Base-by-base conservation (phyloP, 208 protist species). In the Leishmania tarentolae region DNA sequence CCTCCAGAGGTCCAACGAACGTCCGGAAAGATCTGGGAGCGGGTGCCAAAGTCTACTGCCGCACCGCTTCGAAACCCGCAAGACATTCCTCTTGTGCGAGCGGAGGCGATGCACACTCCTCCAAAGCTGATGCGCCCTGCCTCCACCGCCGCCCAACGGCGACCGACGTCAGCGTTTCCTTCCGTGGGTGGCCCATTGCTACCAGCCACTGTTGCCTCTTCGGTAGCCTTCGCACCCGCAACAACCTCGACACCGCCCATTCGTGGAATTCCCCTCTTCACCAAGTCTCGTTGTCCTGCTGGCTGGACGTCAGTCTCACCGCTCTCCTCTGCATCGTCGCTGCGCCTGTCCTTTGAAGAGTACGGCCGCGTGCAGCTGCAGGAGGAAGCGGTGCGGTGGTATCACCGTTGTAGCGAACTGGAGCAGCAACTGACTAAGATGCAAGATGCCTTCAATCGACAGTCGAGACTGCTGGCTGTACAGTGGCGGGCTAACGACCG, bases 381-480 rank as follows among this genome's bases (percentile, higher is more conserved):
- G 68, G 76, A 87, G 6, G 86, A 89, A 75, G 83, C 83, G 24
- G 76, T 86, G 47, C 47, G 75, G 46, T 89, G 86, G 86, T 83
- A 81, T 21, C 74, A 82, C 65, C 83, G 86, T 47, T 85, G 83
- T 75, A 70, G 69, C 31, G 61, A 35, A 24, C 83, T 87, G 15
- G 81, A 86, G 71, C 69, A 78, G 15, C 46, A 78, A 42, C 71
- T 88, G 4, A 57, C 50, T 2, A 56, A 63, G 11, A 8, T 86
- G 78, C 74, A 82, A 50, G 74, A 52, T 5, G 37, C 66, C 11
- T 75, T 69, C 35, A 53, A 82, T 46, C 61, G 82, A 2, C 82
- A 86, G 42, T 82, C 78, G 17, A 79, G 77, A 74, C 61, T 82
- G 65, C 47, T 86, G n/a, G 24, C 82, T 11, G 78, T 78, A 76